These are phyloP conservation scores for Wallacemonas sp. DNA, from an alignment of 208 protist species.

Conservation along the genomic window DNA sequence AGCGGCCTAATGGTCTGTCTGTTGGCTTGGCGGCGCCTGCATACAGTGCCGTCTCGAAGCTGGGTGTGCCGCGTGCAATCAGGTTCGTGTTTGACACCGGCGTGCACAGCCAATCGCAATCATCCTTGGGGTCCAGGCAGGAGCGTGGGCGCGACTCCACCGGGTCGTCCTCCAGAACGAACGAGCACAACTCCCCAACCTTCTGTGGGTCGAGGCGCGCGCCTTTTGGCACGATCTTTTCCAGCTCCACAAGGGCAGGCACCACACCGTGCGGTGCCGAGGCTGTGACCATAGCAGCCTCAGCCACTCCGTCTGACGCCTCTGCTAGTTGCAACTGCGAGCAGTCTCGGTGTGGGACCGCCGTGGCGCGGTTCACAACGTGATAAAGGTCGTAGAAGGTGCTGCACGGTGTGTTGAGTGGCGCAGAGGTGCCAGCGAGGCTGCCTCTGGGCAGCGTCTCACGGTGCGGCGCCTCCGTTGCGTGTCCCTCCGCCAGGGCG, in stretches of 20 bases:
- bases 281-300: background rate
- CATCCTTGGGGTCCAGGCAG: no score
- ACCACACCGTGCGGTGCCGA: background rate
- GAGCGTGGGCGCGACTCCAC: background rate
- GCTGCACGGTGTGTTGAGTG: background rate
- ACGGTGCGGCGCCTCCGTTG: background rate
- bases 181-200: constrained; percentile 5
- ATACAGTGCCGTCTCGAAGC: no score
- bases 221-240: background rate
- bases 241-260: background rate
- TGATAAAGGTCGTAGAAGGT: constrained; percentile 13
- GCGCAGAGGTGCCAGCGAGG: background rate
- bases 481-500: background rate
- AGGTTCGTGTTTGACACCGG: no score
- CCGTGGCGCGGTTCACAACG: constrained; percentile 5
- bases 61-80: no score
- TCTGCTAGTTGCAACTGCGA: no score
- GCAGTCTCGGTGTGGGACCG: background rate
- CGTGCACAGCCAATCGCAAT: no score
- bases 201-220: background rate
- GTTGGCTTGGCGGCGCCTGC: no score
- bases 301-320: background rate
- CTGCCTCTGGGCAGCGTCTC: background rate
- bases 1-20: no score
- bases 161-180: constrained; percentile 4